Evolutionary conservation across 1,139 yeast species (phyloP).

Genomic region (Sugiyamaella paludigena): DNA sequence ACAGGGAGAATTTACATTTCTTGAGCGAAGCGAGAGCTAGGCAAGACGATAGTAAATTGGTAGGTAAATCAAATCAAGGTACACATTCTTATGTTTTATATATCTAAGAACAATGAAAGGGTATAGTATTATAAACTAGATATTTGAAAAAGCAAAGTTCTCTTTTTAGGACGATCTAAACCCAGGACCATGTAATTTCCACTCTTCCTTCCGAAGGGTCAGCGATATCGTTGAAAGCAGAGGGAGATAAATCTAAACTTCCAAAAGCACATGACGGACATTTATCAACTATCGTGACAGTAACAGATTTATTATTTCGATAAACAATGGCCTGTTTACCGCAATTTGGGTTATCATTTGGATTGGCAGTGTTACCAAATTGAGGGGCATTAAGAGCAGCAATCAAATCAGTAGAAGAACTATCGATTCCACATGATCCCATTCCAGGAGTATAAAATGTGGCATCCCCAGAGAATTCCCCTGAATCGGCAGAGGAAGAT

Average conservation of each 20-base stretch:
- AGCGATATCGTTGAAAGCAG: constrained; percentile 51
- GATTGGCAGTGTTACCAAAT: constrained; percentile 35
- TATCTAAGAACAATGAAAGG: too few relatives aligned
- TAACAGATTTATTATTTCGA: constrained; percentile 46
- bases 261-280: constrained; percentile 51
- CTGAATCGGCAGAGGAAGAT: constrained; percentile 20
- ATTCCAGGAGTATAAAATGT: constrained; percentile 58
- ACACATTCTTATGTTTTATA: too few relatives aligned
- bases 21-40: too few relatives aligned
- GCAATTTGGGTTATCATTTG: constrained; percentile 48
- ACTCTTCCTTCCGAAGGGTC: constrained; percentile 47
- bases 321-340: constrained; percentile 48
- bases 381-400: constrained; percentile 41
- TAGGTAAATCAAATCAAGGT: too few relatives aligned
- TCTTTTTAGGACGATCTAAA: not conserved
- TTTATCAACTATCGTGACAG: constrained; percentile 53
- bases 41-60: too few relatives aligned
- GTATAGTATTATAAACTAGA: not conserved
- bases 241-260: constrained; percentile 53
- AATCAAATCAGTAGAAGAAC: constrained; percentile 49
- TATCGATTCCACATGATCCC: constrained; percentile 60
- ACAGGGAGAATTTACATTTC: too few relatives aligned
- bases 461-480: constrained; percentile 49
- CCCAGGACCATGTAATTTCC: constrained; percentile 44
- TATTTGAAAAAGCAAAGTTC: too few relatives aligned